Percentiles rank a stretch among this genome's conserved stretches.
These are phyloP conservation scores for Microsporum audouinii DNA, from an alignment of 2,329 filamentous ascomycete species.

Conservation along the genomic window DNA sequence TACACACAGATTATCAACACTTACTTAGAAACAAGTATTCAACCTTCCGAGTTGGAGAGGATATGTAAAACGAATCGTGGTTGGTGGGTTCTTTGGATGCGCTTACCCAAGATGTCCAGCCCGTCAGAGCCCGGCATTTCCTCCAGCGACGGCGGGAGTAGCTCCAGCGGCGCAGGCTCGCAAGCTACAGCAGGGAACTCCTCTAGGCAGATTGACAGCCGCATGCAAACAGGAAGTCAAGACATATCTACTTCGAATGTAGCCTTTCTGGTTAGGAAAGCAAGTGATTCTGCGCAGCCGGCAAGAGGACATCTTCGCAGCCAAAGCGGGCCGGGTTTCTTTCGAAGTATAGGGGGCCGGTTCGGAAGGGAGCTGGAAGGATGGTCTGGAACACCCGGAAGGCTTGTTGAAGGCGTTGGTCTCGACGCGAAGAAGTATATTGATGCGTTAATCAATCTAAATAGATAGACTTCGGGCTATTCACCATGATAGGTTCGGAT, in stretches of 20 bases:
- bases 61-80: conserved; percentile 53
- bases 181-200: background rate
- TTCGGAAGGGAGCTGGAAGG: conserved; percentile 16
- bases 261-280: conserved; percentile 37
- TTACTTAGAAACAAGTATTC: conserved; percentile 40
- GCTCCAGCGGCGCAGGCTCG: background rate
- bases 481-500: too few species aligned
- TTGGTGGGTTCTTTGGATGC: conserved; percentile 58
- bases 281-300: conserved; percentile 30
- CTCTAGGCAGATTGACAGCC: background rate
- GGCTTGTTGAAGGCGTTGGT: conserved; percentile 35
- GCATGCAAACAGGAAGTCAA: conserved; percentile 8
- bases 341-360: conserved; percentile 30
- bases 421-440: conserved; percentile 38
- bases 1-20: conserved; percentile 50
- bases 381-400: conserved; percentile 23
- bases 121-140: background rate
- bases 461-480: conserved; percentile 21
- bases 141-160: background rate
- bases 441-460: conserved; percentile 35
- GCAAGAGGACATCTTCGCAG: conserved; percentile 20
- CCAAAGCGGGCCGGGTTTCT: conserved; percentile 25
- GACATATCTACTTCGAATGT: conserved; percentile 21
- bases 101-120: conserved; percentile 27
- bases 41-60: conserved; percentile 43